phyloP scores from a whole-genome alignment of 2,329 filamentous ascomycete species.

The Botryotinia convoluta region DNA sequence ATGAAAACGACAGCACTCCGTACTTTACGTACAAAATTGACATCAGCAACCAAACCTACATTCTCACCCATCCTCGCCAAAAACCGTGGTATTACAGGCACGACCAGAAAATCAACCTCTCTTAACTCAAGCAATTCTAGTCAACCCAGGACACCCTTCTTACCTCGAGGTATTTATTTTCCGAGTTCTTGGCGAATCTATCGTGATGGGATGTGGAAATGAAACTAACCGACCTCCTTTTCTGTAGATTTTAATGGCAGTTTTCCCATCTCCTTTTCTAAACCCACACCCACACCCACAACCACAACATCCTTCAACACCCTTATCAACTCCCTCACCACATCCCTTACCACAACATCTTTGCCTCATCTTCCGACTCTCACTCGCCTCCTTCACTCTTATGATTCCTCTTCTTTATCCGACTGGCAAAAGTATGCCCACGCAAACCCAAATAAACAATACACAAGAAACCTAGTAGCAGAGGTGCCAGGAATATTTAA shows the following conservation, averaged over 20 bases:
- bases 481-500: constrained; percentile 72
- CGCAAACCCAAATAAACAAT: constrained; percentile 63
- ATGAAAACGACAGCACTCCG: constrained; percentile 13
- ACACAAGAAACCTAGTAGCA: constrained; percentile 87
- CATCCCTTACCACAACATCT: constrained; percentile 23
- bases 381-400: constrained; percentile 26
- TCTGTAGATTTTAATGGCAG: constrained; percentile 7
- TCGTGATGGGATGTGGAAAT: not conserved
- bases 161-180: constrained; percentile 16
- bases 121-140: not conserved
- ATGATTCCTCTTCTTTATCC: constrained; percentile 24
- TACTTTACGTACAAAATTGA: constrained; percentile 15
- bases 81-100: constrained; percentile 15
- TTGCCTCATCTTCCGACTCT: constrained; percentile 26
- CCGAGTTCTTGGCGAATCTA: not conserved
- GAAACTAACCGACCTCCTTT: constrained; percentile 2
- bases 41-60: constrained; percentile 1
- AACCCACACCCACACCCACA: not conserved
- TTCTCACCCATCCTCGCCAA: constrained; percentile 7
- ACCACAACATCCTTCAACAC: constrained; percentile 23
- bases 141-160: not conserved
- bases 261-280: not conserved
- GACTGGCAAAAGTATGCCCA: constrained; percentile 75
- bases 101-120: constrained; percentile 20
- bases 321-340: constrained; percentile 27